Percentiles rank a stretch among this genome's conserved stretches.
Conservation (phyloP, 2,329 filamentous ascomycete genomes). For the Sarocladium strictum region DNA sequence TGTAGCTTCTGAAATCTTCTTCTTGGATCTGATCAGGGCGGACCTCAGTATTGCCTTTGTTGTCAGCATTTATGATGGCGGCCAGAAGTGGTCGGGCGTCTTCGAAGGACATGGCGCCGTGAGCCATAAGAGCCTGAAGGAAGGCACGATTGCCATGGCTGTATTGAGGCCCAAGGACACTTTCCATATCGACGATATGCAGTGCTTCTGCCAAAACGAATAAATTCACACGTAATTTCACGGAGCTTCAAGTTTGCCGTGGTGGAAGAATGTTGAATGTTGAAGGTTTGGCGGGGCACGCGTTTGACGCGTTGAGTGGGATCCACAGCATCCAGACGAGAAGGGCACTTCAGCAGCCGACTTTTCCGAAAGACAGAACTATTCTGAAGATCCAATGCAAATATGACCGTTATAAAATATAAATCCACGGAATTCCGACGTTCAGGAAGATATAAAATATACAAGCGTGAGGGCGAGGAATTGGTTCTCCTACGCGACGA, state of each 20-base stretch:
- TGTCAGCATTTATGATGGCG: slow-evolving; percentile 60
- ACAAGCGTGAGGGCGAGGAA: too few species aligned
- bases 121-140: slow-evolving; percentile 78
- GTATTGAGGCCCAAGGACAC: slow-evolving; percentile 31
- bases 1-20: slow-evolving; percentile 61
- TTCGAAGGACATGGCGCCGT: slow-evolving; percentile 68
- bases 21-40: slow-evolving; percentile 57
- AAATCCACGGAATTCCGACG: too few species aligned
- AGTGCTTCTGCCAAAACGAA: too few species aligned
- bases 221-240: too few species aligned
- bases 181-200: background rate
- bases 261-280: background rate
- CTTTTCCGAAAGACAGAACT: too few species aligned
- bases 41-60: slow-evolving; percentile 29
- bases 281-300: slow-evolving; percentile 3
- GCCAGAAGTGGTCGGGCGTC: slow-evolving; percentile 72
- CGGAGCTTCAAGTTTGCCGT: background rate
- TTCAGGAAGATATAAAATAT: too few species aligned
- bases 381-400: too few species aligned
- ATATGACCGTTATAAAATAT: too few species aligned
- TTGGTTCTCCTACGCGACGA: too few species aligned
- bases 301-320: slow-evolving; percentile 8
- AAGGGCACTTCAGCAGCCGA: too few species aligned
- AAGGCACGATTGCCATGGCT: slow-evolving; percentile 75
- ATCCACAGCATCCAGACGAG: background rate